Percentiles rank a stretch among this genome's conserved stretches.
Evolutionary conservation across 1,139 yeast species (phyloP).

Genomic region (Geotrichum cucujoidarum): DNA sequence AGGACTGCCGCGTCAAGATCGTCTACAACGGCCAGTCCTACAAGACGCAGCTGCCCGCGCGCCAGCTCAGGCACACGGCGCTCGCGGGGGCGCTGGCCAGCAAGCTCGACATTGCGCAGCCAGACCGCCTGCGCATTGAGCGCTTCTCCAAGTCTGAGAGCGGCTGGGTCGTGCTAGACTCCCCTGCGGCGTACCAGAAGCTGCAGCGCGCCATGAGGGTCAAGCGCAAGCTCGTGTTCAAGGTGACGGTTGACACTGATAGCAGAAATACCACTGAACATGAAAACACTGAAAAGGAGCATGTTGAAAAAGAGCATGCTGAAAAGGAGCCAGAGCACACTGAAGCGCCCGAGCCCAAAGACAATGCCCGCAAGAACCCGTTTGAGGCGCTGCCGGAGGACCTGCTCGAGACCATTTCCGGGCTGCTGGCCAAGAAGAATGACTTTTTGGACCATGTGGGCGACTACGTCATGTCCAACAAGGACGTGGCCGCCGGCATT

Average conservation of each 20-base stretch:
- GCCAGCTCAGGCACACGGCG: neutral
- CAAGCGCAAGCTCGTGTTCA: conserved; percentile 33
- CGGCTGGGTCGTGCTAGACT: conserved; percentile 41
- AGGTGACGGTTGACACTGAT: conserved; percentile 13
- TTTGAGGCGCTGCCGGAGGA: conserved; percentile 6
- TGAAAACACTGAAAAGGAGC: neutral
- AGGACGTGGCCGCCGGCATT: conserved; percentile 1
- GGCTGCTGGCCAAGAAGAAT: conserved; percentile 5
- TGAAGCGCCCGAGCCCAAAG: neutral
- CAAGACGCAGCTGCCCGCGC: conserved; percentile 1
- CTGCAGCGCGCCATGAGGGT: conserved; percentile 44
- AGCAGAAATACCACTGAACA: neutral
- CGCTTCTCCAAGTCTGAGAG: conserved; percentile 34
- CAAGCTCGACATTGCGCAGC: neutral
- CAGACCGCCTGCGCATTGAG: conserved; percentile 14
- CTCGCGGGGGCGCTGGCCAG: neutral
- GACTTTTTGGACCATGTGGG: conserved; percentile 11
- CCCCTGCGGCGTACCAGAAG: conserved; percentile 43
- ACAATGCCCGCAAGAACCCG: neutral
- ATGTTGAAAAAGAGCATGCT: neutral
- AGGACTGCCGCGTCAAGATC: neutral
- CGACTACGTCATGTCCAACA: conserved; percentile 5
- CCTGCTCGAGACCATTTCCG: conserved; percentile 1
- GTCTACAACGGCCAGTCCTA: conserved; percentile 1
- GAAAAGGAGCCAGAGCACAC: neutral